Evolutionary conservation across 164 flowering plant genomes (phyloP).

Genomic region (Macadamia tetraphylla): DNA sequence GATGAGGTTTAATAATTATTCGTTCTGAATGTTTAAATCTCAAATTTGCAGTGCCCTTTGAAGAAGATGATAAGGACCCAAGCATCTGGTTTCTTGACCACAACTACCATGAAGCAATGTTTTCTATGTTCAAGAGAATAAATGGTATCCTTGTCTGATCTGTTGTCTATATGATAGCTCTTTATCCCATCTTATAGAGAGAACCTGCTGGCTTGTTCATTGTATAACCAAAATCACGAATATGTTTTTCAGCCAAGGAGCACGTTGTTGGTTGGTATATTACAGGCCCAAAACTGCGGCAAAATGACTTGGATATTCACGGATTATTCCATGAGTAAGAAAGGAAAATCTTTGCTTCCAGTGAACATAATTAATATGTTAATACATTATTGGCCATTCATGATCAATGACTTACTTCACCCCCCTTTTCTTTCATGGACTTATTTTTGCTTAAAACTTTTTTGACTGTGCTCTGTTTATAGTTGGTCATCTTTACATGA

Average conservation of each 20-base stretch:
- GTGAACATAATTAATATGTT: background rate
- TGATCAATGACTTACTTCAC: no score
- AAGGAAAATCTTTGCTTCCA: background rate
- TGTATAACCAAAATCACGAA: background rate
- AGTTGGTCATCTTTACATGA: no score
- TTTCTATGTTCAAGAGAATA: slow-evolving; percentile 94
- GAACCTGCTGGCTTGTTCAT: background rate
- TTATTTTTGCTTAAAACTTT: no score
- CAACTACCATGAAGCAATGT: slow-evolving; percentile 97
- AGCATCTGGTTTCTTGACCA: slow-evolving; percentile 99
- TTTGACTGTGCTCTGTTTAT: no score
- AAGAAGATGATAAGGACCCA: slow-evolving; percentile 92
- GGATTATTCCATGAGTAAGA: slow-evolving; percentile 76
- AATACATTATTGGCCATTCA: background rate
- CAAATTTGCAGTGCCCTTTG: slow-evolving; percentile 79
- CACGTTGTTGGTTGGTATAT: slow-evolving; percentile 99
- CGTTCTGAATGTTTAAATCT: slow-evolving; percentile 2
- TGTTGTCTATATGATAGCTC: background rate
- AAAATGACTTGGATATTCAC: slow-evolving; percentile 88
- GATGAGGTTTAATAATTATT: background rate
- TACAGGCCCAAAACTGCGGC: slow-evolving; percentile 90
- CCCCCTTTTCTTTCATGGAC: no score
- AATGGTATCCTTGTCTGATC: slow-evolving; percentile 52
- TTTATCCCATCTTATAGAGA: background rate
- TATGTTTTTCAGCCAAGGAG: slow-evolving; percentile 81